A percentile compares a stretch with the other conserved stretches of the same genome.
Evolutionary conservation across 2,329 filamentous ascomycete genomes (phyloP).

Genomic region (Alternaria atra): DNA sequence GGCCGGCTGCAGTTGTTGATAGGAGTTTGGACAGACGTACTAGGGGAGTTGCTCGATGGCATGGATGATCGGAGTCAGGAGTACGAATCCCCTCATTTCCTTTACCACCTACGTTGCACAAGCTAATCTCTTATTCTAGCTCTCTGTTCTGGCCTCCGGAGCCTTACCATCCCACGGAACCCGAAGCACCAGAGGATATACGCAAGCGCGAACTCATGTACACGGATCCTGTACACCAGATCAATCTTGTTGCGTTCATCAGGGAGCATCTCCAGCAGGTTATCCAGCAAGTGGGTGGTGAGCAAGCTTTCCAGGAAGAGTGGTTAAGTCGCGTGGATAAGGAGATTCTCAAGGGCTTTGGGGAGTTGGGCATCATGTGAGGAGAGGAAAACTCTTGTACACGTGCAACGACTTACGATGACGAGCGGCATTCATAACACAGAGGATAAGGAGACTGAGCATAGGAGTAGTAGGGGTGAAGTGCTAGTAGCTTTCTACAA

Average conservation of each 20-base stretch:
- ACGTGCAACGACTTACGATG: neutral
- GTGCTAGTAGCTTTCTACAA: neutral
- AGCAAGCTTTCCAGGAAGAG: constrained; percentile 70
- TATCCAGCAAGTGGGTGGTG: constrained; percentile 69
- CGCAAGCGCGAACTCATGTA: constrained; percentile 61
- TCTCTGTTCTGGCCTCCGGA: constrained; percentile 54
- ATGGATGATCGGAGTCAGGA: constrained; percentile 57
- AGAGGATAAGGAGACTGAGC: neutral
- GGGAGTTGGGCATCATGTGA: constrained; percentile 49
- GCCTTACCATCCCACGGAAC: constrained; percentile 38
- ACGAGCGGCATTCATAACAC: neutral
- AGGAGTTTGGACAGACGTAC: constrained; percentile 75
- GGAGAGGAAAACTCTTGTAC: neutral
- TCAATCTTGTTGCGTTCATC: constrained; percentile 72
- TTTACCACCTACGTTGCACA: neutral
- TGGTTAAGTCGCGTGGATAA: constrained; percentile 79
- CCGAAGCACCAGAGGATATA: constrained; percentile 57
- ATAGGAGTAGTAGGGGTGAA: neutral
- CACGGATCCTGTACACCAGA: constrained; percentile 72
- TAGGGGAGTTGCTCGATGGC: constrained; percentile 72
- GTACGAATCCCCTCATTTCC: constrained; percentile 29
- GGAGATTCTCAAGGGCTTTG: constrained; percentile 73
- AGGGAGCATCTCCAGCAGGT: constrained; percentile 67
- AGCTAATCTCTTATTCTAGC: constrained; percentile 32
- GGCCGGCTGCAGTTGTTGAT: constrained; percentile 75